These are phyloP conservation scores for Pestalotiopsis sp. DNA, from an alignment of 2,329 filamentous ascomycete species.

Conservation along the genomic window DNA sequence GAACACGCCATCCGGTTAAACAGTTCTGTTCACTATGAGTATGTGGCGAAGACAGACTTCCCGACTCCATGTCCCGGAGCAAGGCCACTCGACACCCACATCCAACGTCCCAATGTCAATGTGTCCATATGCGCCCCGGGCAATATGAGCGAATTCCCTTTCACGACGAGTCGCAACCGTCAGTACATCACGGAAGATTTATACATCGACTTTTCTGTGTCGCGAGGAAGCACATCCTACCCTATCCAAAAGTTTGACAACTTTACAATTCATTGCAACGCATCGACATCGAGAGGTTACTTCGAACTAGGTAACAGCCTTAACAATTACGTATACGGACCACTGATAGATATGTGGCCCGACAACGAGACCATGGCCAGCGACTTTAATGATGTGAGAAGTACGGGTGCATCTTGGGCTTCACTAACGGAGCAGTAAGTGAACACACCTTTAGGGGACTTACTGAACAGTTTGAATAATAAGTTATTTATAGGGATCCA, in stretches of 20 bases:
- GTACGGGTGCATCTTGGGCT: not conserved
- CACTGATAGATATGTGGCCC: conserved; percentile 19
- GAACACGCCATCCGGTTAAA: conserved; percentile 20
- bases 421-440: conserved; percentile 15
- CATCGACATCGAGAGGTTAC: conserved; percentile 17
- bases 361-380: conserved; percentile 16
- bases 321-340: conserved; percentile 18
- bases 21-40: conserved; percentile 17
- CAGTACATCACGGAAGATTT: conserved; percentile 18
- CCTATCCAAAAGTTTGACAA: conserved; percentile 5
- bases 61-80: conserved; percentile 16
- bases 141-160: conserved; percentile 17
- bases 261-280: conserved; percentile 17
- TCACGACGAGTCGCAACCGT: conserved; percentile 18
- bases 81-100: conserved; percentile 12
- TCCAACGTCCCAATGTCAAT: conserved; percentile 13
- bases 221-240: not conserved
- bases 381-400: conserved; percentile 17
- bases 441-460: not conserved
- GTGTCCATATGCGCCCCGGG: conserved; percentile 18
- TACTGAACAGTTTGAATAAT: not conserved
- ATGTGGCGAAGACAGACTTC: conserved; percentile 13
- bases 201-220: conserved; percentile 16
- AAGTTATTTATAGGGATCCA: conserved; percentile 7
- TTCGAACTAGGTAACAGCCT: conserved; percentile 19